A percentile compares a stretch with the other conserved stretches of the same genome.
Conservation (phyloP, 495 filamentous ascomycete species). For the Tuber borchii region DNA sequence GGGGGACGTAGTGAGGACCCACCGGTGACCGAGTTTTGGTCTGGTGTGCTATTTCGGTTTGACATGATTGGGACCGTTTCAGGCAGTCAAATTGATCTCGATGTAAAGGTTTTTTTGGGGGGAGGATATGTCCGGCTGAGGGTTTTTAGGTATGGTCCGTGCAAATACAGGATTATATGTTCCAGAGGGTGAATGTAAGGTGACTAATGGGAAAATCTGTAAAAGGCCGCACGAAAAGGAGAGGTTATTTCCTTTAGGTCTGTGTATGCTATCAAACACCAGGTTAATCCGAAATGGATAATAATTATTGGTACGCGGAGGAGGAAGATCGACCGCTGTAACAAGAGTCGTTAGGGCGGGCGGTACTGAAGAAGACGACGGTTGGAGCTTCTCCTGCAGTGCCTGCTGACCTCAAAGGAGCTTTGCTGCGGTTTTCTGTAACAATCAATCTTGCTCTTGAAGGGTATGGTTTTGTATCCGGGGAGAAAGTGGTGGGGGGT, state of each 20-base stretch:
- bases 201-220: background rate
- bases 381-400: conserved; percentile 66
- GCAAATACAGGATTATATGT: conserved; percentile 19
- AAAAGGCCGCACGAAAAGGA: background rate
- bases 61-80: conserved; percentile 19
- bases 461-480: background rate
- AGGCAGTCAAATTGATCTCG: conserved; percentile 10
- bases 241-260: background rate
- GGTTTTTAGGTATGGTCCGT: conserved; percentile 19
- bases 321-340: conserved; percentile 26
- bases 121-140: background rate
- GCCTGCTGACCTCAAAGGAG: conserved; percentile 90
- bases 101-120: conserved; percentile 15
- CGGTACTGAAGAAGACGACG: conserved; percentile 38
- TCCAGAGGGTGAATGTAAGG: background rate
- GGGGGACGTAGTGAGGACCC: conserved; percentile 85
- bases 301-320: background rate
- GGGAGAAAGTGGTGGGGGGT: background rate
- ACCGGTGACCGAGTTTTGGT: conserved; percentile 55
- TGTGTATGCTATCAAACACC: background rate
- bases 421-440: conserved; percentile 40
- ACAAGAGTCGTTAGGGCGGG: conserved; percentile 32
- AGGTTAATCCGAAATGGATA: background rate
- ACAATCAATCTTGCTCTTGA: conserved; percentile 33
- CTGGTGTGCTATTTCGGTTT: conserved; percentile 96